A percentile compares a stretch with the other conserved stretches of the same genome.
Evolutionary conservation across 768 basidiomycete species (phyloP).

Genomic region (Mycena rosella): DNA sequence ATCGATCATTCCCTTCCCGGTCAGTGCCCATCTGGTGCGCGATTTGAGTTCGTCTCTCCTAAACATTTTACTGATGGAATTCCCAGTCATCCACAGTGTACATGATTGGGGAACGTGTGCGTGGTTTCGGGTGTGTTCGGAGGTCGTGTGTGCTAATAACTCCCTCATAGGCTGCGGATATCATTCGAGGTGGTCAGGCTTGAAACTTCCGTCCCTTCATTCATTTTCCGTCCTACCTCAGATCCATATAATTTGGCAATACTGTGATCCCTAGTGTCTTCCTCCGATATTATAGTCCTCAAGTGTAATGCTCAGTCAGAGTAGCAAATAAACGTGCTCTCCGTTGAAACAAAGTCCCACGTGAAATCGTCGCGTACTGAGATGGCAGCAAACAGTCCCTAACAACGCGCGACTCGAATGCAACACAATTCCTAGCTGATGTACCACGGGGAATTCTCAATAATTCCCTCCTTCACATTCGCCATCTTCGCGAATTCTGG

Average conservation of each 20-base stretch:
- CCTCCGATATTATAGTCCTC: too few relatives aligned
- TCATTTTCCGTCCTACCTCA: not conserved
- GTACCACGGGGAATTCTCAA: not conserved
- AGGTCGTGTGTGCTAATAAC: not conserved
- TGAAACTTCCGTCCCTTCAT: not conserved
- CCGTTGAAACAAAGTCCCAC: too few relatives aligned
- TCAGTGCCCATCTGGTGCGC: constrained; percentile 49
- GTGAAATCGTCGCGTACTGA: not conserved
- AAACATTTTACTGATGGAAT: not conserved
- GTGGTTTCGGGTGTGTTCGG: not conserved
- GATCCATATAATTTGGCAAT: too few relatives aligned
- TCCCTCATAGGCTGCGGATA: constrained; percentile 33
- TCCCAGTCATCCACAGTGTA: constrained; percentile 43
- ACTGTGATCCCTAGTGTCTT: too few relatives aligned
- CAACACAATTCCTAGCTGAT: not conserved
- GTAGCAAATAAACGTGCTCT: too few relatives aligned
- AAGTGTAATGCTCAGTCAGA: too few relatives aligned
- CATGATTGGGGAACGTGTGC: constrained; percentile 47
- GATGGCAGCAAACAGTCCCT: not conserved
- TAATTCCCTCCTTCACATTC: not conserved
- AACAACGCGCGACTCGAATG: not conserved
- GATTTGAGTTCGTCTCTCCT: not conserved
- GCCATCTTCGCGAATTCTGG: not conserved
- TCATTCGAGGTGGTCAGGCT: constrained; percentile 21
- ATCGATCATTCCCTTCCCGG: constrained; percentile 49